Evolutionary conservation across 2,329 filamentous ascomycete species (phyloP), one percentile per base, ranked within the genome.

Genomic region (Neobulgaria alba): DNA sequence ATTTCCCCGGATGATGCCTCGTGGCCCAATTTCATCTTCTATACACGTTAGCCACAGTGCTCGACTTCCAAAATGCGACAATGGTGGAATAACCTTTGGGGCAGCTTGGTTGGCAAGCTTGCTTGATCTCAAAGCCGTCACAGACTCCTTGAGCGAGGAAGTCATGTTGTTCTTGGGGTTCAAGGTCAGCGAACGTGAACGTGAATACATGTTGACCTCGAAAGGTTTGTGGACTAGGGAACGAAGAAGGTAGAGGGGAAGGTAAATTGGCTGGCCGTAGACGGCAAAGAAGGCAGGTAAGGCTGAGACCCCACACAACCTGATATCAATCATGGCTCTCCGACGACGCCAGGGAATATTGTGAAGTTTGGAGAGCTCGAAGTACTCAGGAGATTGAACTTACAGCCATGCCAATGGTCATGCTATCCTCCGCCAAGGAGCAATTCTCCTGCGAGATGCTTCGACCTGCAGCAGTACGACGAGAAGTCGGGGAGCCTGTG

Each of bases 71-170:
- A 18, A 31, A 32, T 26, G 16, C 26, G 30, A 33, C 30, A 29
- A 34, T 33, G 35, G 48, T 8, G 10, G 7, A 33, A 43, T 46
- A 49, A 77, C 75, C 69, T 77, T 77, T 52, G 66, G 61, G 47
- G 57, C 63, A 21, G 52, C 63, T 57, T 77, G 72, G 43, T 77
- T 78, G 41, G 65, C 67, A 49, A 77, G 57, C 53, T 73, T 77
- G 36, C 69, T 73, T 4, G 73, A 68, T 19, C 67, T 59, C 48
- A 79, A 62, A 29, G 66, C 65, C 29, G 64, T 60, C 20, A 70
- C 59, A 31, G 58, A 57, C 39, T 58, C 59, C 50, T 61, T 61
- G 38, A 60, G 46, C 14, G 50, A 50, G 40, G 39, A 37, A 33
- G 47, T 29, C 38, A 50, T 40, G 30, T 41, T 39, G 35, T 56